Evolutionary conservation across 345 rosid species (phyloP).

Genomic region (Eutrema heterophyllum): DNA sequence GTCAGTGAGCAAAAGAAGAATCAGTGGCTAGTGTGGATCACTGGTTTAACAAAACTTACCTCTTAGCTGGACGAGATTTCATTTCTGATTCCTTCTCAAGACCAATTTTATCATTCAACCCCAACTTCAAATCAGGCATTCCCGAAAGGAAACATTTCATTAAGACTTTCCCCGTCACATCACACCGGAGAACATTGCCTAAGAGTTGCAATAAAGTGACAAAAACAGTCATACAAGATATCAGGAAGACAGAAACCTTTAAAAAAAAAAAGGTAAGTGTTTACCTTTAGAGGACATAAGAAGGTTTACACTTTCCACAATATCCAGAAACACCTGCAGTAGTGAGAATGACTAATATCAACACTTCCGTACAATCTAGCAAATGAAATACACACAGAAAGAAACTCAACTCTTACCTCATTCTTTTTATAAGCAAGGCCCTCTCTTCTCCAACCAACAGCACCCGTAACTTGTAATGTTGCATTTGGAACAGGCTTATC

Average conservation of each 20-base stretch:
- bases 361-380: not conserved
- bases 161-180: slow-evolving; percentile 93
- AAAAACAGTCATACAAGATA: not conserved
- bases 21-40: not conserved
- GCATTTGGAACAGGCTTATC: slow-evolving; percentile 98
- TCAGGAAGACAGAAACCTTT: slow-evolving; percentile 3
- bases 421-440: slow-evolving; percentile 95
- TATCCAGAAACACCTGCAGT: slow-evolving; percentile 89
- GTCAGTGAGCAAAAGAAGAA: not conserved
- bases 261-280: not conserved
- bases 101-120: slow-evolving; percentile 98
- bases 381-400: not conserved
- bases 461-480: slow-evolving; percentile 98
- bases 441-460: slow-evolving; percentile 99
- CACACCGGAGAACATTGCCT: slow-evolving; percentile 96
- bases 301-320: slow-evolving; percentile 98
- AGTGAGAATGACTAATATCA: slow-evolving; percentile 11
- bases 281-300: slow-evolving; percentile 97
- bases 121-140: slow-evolving; percentile 99
- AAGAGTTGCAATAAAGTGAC: slow-evolving; percentile 21
- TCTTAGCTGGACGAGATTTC: slow-evolving; percentile 92
- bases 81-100: slow-evolving; percentile 96
- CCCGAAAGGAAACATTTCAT: slow-evolving; percentile 99
- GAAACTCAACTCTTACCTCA: slow-evolving; percentile 50
- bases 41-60: slow-evolving; percentile 42